These are phyloP conservation scores for Sambucus nigra DNA, from an alignment of 129 eudicot genomes.

Conservation along the genomic window DNA sequence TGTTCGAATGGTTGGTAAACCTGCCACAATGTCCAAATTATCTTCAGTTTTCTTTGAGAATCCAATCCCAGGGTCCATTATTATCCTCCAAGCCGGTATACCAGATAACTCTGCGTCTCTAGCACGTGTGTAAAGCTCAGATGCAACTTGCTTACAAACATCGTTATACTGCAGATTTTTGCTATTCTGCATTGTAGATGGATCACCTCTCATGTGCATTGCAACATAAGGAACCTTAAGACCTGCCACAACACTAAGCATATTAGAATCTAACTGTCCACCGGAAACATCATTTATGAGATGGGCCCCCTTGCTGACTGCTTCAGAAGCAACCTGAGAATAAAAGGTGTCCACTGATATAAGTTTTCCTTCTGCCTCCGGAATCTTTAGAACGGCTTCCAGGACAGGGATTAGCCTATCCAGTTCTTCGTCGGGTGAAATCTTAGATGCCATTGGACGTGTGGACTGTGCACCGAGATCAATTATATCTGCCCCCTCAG, in stretches of 20 bases:
- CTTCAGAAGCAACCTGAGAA: constrained; percentile 78
- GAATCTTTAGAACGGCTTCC: constrained; percentile 52
- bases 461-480: constrained; percentile 97
- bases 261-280: constrained; percentile 54
- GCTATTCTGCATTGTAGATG: constrained; percentile 65
- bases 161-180: constrained; percentile 58
- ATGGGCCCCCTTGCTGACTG: constrained; percentile 71
- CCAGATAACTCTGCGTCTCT: constrained; percentile 69
- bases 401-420: constrained; percentile 71
- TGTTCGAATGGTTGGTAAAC: constrained; percentile 44
- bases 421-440: constrained; percentile 66
- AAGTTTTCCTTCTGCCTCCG: constrained; percentile 66
- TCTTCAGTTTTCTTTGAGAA: constrained; percentile 75
- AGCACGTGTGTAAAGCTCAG: constrained; percentile 42
- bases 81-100: constrained; percentile 82
- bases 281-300: constrained; percentile 81
- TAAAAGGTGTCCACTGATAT: constrained; percentile 76
- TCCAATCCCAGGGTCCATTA: constrained; percentile 86
- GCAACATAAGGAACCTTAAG: constrained; percentile 58
- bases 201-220: constrained; percentile 98
- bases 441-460: constrained; percentile 69
- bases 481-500: constrained; percentile 77
- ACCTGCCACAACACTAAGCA: constrained; percentile 48
- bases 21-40: constrained; percentile 66
- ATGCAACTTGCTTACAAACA: constrained; percentile 69